These are phyloP conservation scores for Acacia concinna DNA, from an alignment of 331 rosid species.

Conservation along the genomic window DNA sequence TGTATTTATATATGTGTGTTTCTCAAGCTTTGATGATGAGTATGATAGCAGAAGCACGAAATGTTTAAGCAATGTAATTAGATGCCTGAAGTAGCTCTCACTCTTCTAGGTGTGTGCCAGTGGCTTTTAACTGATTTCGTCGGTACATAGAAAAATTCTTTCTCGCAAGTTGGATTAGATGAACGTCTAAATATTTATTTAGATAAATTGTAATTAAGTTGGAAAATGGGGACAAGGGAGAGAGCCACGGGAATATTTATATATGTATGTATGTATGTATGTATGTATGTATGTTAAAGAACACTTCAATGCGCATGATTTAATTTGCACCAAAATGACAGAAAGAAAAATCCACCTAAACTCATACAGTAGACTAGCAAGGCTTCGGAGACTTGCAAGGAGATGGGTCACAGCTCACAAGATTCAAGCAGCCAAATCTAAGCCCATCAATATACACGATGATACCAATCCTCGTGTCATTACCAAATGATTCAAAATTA, in stretches of 20 bases:
- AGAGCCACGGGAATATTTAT: too few relatives aligned
- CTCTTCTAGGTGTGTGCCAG: not conserved
- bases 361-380: slow-evolving; percentile 31
- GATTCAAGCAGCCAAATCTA: slow-evolving; percentile 27
- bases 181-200: not conserved
- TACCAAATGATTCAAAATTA: slow-evolving; percentile 20
- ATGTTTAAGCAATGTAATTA: too few relatives aligned
- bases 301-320: not conserved
- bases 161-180: not conserved
- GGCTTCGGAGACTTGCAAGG: slow-evolving; percentile 34
- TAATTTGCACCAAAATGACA: not conserved
- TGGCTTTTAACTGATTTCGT: too few relatives aligned
- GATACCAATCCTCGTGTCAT: slow-evolving; percentile 28
- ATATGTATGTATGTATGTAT: too few relatives aligned
- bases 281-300: not conserved
- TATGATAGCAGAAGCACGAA: too few relatives aligned
- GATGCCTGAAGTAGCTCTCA: too few relatives aligned
- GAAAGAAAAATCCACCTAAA: not conserved
- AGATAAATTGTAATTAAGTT: not conserved
- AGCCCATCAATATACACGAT: slow-evolving; percentile 30
- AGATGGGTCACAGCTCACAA: not conserved
- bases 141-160: too few relatives aligned
- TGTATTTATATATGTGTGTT: too few relatives aligned
- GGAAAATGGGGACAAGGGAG: not conserved
- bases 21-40: not conserved